Conservation (phyloP, 75 land plant species). For the Selaginella moellendorffii region DNA sequence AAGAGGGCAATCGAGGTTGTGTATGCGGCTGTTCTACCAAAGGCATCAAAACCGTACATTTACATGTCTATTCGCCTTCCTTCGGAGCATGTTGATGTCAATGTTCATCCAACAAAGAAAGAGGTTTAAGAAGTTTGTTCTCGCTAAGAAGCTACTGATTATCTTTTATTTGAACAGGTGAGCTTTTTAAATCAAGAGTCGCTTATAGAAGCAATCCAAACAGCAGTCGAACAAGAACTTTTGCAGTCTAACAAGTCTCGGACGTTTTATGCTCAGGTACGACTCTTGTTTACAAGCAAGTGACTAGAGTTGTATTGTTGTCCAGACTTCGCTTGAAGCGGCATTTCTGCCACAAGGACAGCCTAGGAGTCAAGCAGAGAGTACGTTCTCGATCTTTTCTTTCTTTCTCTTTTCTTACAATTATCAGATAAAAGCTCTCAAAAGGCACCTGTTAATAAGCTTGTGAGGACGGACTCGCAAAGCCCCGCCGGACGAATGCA, state of each 20-base stretch:
- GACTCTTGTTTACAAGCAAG: too few species aligned
- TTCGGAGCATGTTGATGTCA: constrained; percentile 92
- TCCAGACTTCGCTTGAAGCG: background rate
- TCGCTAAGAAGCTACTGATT: background rate
- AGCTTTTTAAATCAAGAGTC: constrained; percentile 91
- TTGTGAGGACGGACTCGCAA: constrained; percentile 74
- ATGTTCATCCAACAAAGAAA: constrained; percentile 95
- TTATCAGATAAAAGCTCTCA: constrained; percentile 20
- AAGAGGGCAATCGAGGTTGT: constrained; percentile 93
- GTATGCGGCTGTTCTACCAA: constrained; percentile 87
- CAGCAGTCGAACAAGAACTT: constrained; percentile 60
- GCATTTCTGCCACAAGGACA: constrained; percentile 24
- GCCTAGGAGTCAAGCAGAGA: background rate
- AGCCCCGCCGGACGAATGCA: constrained; percentile 91
- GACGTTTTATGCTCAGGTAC: constrained; percentile 68
- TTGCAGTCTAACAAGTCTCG: constrained; percentile 56
- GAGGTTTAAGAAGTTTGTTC: constrained; percentile 37
- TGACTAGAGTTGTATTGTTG: too few species aligned
- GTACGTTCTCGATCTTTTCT: background rate
- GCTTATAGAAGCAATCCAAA: constrained; percentile 70
- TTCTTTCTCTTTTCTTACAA: background rate
- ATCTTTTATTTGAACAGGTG: constrained; percentile 39
- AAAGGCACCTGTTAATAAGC: constrained; percentile 65
- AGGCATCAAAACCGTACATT: constrained; percentile 93
- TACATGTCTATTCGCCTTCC: constrained; percentile 87